These are phyloP conservation scores for Polychytrium aggregatum DNA, from an alignment of 192 early-diverging fungal genomes.

Conservation along the genomic window DNA sequence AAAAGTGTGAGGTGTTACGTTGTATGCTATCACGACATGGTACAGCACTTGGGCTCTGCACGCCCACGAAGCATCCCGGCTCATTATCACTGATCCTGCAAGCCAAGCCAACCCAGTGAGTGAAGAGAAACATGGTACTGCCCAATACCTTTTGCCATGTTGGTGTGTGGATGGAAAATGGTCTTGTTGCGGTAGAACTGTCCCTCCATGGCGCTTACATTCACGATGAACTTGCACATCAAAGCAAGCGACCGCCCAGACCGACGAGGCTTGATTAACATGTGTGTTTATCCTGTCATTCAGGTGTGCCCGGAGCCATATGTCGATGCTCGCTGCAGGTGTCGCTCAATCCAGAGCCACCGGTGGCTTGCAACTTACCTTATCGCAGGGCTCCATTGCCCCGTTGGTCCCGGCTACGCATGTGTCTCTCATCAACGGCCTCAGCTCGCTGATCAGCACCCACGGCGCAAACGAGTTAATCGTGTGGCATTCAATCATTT, in stretches of 20 bases:
- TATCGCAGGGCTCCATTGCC: neutral
- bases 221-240: slow-evolving; percentile 32
- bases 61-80: too few species aligned
- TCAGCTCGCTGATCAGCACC: slow-evolving; percentile 39
- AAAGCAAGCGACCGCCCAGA: neutral
- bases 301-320: neutral
- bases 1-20: too few species aligned
- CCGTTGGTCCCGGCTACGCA: too few species aligned
- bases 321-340: neutral
- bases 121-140: neutral
- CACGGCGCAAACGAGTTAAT: slow-evolving; percentile 51
- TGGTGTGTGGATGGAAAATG: slow-evolving; percentile 30
- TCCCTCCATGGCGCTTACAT: slow-evolving; percentile 36
- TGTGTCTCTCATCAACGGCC: slow-evolving; percentile 38
- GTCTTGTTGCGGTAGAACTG: slow-evolving; percentile 34
- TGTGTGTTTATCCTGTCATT: neutral
- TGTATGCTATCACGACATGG: too few species aligned
- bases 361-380: neutral
- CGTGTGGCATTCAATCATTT: slow-evolving; percentile 48
- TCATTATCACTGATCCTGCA: too few species aligned
- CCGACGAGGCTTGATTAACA: too few species aligned
- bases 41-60: too few species aligned
- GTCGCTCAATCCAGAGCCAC: too few species aligned
- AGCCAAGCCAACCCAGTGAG: neutral
- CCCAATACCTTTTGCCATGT: slow-evolving; percentile 33